Evolutionary conservation across 1,284 basidiomycete genomes (phyloP), one percentile per base, ranked within the genome.

Genomic region (Uromyces viciae-fabae): DNA sequence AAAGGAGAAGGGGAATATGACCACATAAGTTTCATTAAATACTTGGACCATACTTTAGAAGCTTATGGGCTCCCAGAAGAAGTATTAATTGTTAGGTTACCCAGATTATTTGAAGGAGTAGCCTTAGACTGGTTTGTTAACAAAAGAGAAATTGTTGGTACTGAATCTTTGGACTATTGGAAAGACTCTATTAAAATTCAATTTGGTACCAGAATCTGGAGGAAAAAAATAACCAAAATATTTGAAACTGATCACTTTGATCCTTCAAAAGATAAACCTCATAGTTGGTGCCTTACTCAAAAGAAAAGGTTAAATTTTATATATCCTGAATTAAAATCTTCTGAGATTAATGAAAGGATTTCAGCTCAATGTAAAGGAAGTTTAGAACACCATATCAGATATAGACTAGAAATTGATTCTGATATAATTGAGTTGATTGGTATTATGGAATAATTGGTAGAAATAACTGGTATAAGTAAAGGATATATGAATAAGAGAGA

Each of bases 181-280:
- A 69, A 69, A n/a, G 25, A 46, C 15, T 38, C 49, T 11, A 69
- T 69, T 14, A 7, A 28, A 2, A 38, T 19, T 14, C 66, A 69
- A 31, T 69, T 46, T 69, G 66, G 66, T 3, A 69, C 66, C 2
- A 46, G 42, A 25, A 31, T 69, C 17, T 69, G 66, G 66, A 17
- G 33, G 8, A 46, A 49, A 7, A 46, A 31, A 28, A 46, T 69
- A 15, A 4, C 25, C 5, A 69, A 17, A 49, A 43, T 43, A 3
- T 46, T 69, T 46, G 66, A 69, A 14, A 46, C 66, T 28, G 66
- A 69, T 17, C 33, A 46, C 19, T 69, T 69, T 49, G 40, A 69
- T 31, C 42, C 66, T 46, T 8, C n/a, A 1, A 69, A 46, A 46
- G 42, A 69, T 33, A 28, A 46, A 15, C 8, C 42, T 17, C 66